Evolutionary conservation across 345 rosid genomes (phyloP).

Genomic region (Erysimum cheiranthoides): DNA sequence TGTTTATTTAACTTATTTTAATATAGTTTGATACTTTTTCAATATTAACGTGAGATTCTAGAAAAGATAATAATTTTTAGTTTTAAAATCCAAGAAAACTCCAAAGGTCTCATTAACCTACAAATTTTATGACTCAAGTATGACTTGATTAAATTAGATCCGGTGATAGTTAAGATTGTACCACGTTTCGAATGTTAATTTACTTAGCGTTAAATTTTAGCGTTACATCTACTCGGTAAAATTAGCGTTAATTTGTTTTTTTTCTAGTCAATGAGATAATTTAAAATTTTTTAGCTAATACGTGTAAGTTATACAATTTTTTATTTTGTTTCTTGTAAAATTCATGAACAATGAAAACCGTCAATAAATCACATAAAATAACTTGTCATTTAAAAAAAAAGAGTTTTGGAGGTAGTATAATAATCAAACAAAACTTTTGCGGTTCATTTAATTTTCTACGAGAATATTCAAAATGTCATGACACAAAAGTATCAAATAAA

Average conservation of each 20-base stretch:
- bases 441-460: not conserved
- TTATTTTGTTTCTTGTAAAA: too few species aligned
- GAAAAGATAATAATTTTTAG: too few species aligned
- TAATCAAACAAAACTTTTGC: not conserved
- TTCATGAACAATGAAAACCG: not conserved
- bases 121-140: not conserved
- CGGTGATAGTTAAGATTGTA: not conserved
- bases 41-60: too few species aligned
- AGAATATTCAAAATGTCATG: not conserved
- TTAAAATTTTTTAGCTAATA: too few species aligned
- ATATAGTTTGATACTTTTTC: too few species aligned
- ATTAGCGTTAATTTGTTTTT: too few species aligned
- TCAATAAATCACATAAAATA: not conserved
- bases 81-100: not conserved
- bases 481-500: conserved; percentile 10
- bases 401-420: not conserved
- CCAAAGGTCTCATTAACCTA: not conserved
- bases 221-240: too few species aligned
- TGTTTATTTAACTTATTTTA: not conserved
- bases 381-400: not conserved
- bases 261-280: not conserved
- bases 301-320: not conserved
- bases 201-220: too few species aligned
- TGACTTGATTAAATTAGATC: too few species aligned
- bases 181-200: not conserved